A percentile compares a stretch with the other conserved stretches of the same genome.
These are phyloP conservation scores for Clonostachys solani DNA, from an alignment of 2,329 filamentous ascomycete species.

Conservation along the genomic window DNA sequence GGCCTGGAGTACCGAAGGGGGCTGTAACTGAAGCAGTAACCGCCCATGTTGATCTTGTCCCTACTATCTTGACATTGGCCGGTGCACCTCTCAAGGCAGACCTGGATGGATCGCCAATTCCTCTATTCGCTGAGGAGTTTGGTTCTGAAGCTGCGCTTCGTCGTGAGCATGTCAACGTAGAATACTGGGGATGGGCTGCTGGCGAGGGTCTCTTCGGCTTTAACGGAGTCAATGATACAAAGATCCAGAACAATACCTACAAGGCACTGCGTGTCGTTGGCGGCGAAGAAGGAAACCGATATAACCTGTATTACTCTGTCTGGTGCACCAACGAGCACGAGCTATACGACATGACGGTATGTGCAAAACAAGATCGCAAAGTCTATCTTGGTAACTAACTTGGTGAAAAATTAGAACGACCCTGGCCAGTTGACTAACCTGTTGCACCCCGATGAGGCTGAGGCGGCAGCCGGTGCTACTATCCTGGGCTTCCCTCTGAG, in stretches of 20 bases:
- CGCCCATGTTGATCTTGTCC: constrained; percentile 49
- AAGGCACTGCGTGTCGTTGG: constrained; percentile 41
- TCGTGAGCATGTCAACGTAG: constrained; percentile 45
- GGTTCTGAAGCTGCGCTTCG: constrained; percentile 6
- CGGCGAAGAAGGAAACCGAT: constrained; percentile 20
- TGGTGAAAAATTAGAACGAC: background rate
- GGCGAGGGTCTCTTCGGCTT: constrained; percentile 14
- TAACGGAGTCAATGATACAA: background rate
- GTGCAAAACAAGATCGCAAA: background rate
- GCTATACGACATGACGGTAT: constrained; percentile 50
- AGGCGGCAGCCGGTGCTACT: too few species aligned
- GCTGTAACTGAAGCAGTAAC: constrained; percentile 31
- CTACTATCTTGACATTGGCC: constrained; percentile 42
- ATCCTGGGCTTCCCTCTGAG: too few species aligned
- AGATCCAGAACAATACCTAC: constrained; percentile 41
- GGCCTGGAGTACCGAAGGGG: constrained; percentile 36
- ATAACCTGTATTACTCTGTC: constrained; percentile 58
- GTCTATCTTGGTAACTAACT: too few species aligned
- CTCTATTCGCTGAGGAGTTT: constrained; percentile 15
- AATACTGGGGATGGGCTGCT: constrained; percentile 40
- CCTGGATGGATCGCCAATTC: constrained; percentile 18
- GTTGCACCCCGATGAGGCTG: background rate
- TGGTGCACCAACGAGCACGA: constrained; percentile 66
- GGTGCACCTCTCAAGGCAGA: constrained; percentile 12
- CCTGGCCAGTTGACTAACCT: background rate